These are phyloP conservation scores for Bruguiera sexangula DNA, from an alignment of 345 rosid species.

Conservation along the genomic window DNA sequence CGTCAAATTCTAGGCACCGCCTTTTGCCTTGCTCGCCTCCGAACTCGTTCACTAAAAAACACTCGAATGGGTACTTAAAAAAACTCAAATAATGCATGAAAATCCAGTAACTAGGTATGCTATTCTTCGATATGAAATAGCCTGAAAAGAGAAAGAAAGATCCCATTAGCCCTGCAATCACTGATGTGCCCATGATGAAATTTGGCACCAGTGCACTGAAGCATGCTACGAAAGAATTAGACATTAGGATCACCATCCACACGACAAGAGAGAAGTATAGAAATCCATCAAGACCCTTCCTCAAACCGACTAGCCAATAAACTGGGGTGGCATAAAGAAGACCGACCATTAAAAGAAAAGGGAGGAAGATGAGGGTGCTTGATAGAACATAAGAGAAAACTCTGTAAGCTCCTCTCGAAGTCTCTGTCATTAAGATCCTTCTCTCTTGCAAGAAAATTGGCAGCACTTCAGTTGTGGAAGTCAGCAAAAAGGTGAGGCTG, in stretches of 20 bases:
- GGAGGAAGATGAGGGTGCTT: constrained; percentile 65
- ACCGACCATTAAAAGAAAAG: constrained; percentile 61
- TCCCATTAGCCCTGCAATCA: constrained; percentile 83
- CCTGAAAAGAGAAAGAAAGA: constrained; percentile 93
- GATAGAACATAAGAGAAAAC: constrained; percentile 68
- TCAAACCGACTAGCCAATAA: constrained; percentile 81
- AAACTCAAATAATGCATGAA: constrained; percentile 84
- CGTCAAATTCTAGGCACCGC: constrained; percentile 37
- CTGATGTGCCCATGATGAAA: constrained; percentile 91
- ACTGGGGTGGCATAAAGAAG: constrained; percentile 74
- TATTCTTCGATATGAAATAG: constrained; percentile 63
- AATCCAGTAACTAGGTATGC: constrained; percentile 72
- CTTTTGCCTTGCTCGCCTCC: constrained; percentile 48
- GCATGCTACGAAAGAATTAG: constrained; percentile 85
- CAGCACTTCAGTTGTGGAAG: constrained; percentile 86
- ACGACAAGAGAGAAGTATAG: constrained; percentile 68
- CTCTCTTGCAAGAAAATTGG: constrained; percentile 86
- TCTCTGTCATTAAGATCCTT: constrained; percentile 71
- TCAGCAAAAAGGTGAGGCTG: constrained; percentile 75
- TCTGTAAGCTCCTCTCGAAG: constrained; percentile 76
- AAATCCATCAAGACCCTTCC: constrained; percentile 52
- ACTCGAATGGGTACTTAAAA: constrained; percentile 84
- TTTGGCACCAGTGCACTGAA: constrained; percentile 92
- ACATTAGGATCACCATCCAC: constrained; percentile 74
- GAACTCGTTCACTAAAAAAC: constrained; percentile 70